These are phyloP conservation scores for Wickerhamiella kurtzmanii DNA, from an alignment of 805 yeast species.

Conservation along the genomic window DNA sequence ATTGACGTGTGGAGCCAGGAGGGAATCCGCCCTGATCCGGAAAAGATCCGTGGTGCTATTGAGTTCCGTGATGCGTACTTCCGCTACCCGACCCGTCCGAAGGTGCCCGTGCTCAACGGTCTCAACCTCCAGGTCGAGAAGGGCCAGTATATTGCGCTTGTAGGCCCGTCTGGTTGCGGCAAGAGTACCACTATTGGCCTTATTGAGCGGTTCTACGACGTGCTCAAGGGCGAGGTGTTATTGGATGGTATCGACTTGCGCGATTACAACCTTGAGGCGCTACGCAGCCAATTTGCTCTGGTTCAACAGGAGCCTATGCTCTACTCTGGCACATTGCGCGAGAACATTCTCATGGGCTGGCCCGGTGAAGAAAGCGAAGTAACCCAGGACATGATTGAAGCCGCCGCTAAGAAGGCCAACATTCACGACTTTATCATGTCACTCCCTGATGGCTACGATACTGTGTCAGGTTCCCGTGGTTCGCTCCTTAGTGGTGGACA, in stretches of 20 bases:
- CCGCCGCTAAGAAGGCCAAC: slow-evolving; percentile 40
- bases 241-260: slow-evolving; percentile 41
- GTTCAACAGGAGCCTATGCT: slow-evolving; percentile 53
- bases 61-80: slow-evolving; percentile 46
- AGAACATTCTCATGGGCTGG: slow-evolving; percentile 42
- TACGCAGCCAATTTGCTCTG: slow-evolving; percentile 40
- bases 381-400: slow-evolving; percentile 33
- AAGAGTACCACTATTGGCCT: slow-evolving; percentile 45
- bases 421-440: slow-evolving; percentile 42
- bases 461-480: slow-evolving; percentile 43
- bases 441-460: slow-evolving; percentile 49
- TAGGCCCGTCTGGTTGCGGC: slow-evolving; percentile 55
- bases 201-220: slow-evolving; percentile 37
- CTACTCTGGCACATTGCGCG: slow-evolving; percentile 41
- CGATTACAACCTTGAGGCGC: slow-evolving; percentile 35
- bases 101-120: slow-evolving; percentile 37
- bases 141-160: slow-evolving; percentile 46
- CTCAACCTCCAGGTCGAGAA: slow-evolving; percentile 37
- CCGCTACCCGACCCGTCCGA: slow-evolving; percentile 49
- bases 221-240: slow-evolving; percentile 34
- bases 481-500: slow-evolving; percentile 60
- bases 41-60: slow-evolving; percentile 36
- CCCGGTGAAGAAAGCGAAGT: slow-evolving; percentile 22
- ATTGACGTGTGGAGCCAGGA: slow-evolving; percentile 24
- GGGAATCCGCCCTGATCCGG: slow-evolving; percentile 23